phyloP scores from a whole-genome alignment of 257 asterid species.

The Craterostigma plantagineum region DNA sequence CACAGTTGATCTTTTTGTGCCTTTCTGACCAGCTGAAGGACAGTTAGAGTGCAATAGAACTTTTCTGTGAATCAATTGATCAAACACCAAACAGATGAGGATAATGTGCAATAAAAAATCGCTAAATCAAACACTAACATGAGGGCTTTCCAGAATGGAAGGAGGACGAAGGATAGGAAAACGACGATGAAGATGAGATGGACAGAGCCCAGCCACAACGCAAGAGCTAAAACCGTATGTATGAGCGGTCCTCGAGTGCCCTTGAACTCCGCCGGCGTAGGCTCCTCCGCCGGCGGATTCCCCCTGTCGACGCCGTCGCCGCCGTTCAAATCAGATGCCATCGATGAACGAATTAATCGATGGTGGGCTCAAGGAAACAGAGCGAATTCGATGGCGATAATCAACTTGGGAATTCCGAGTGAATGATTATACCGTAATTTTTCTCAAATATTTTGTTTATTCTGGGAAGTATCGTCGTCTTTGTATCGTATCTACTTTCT shows the following conservation, averaged over 20 bases:
- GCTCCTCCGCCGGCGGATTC: constrained; percentile 10
- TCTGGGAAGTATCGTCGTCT: too few relatives aligned
- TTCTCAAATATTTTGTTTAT: too few relatives aligned
- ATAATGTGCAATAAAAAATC: too few relatives aligned
- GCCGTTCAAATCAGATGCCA: constrained; percentile 17
- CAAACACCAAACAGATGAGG: too few relatives aligned
- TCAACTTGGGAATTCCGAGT: too few relatives aligned
- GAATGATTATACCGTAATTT: too few relatives aligned
- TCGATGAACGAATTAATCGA: background rate
- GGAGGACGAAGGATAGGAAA: constrained; percentile 38
- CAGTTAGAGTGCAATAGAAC: too few relatives aligned
- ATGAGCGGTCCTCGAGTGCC: constrained; percentile 31
- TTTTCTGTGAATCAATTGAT: background rate
- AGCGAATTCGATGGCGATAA: too few relatives aligned
- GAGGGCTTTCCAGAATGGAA: constrained; percentile 45
- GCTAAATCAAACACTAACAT: constrained; percentile 23
- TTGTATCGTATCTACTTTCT: too few relatives aligned
- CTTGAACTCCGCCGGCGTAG: constrained; percentile 42
- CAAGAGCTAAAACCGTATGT: constrained; percentile 27
- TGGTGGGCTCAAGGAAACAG: too few relatives aligned
- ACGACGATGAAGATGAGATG: constrained; percentile 34
- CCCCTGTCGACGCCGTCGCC: constrained; percentile 12
- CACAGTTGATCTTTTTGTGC: too few relatives aligned
- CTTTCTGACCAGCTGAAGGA: too few relatives aligned
- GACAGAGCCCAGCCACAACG: constrained; percentile 55